These are phyloP conservation scores for Trypanosomatidae sp. DNA, from an alignment of 208 protist species.

Conservation along the genomic window DNA sequence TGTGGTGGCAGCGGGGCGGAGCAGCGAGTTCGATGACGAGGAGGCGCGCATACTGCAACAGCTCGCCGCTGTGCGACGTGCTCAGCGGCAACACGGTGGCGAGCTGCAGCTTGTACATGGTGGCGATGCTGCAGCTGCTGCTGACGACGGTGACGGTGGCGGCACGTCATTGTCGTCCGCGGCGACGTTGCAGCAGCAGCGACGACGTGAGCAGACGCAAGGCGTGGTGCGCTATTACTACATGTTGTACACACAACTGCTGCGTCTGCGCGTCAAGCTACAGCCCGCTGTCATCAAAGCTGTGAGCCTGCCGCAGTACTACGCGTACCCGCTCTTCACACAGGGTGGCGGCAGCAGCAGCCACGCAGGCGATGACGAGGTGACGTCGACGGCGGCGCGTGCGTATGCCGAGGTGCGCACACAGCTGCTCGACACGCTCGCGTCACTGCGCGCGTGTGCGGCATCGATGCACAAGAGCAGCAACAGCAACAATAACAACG, in stretches of 20 bases:
- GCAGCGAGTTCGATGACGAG: too few species aligned
- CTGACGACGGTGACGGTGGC: too few species aligned
- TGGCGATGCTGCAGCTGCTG: too few species aligned
- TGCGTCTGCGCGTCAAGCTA: constrained; percentile 54
- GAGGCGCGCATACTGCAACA: constrained; percentile 16
- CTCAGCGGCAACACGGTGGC: too few species aligned
- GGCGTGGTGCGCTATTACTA: constrained; percentile 17
- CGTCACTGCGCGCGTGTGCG: background rate
- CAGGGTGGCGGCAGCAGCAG: background rate
- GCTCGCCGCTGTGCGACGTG: constrained; percentile 4
- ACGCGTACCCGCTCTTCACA: constrained; percentile 39
- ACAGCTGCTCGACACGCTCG: background rate
- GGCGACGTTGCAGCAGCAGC: background rate
- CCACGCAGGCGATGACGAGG: background rate
- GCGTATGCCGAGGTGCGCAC: background rate
- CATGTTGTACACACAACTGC: constrained; percentile 58
- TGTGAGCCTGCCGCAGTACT: constrained; percentile 68
- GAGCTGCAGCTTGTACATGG: too few species aligned
- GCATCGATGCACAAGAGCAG: background rate
- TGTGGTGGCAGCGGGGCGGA: too few species aligned
- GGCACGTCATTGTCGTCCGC: too few species aligned
- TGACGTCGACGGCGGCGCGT: background rate
- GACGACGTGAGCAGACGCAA: background rate
- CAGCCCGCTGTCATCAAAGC: constrained; percentile 48
- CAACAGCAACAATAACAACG: background rate